Base-by-base conservation (phyloP, 768 basidiomycete genomes). In the Mycena maculata region DNA sequence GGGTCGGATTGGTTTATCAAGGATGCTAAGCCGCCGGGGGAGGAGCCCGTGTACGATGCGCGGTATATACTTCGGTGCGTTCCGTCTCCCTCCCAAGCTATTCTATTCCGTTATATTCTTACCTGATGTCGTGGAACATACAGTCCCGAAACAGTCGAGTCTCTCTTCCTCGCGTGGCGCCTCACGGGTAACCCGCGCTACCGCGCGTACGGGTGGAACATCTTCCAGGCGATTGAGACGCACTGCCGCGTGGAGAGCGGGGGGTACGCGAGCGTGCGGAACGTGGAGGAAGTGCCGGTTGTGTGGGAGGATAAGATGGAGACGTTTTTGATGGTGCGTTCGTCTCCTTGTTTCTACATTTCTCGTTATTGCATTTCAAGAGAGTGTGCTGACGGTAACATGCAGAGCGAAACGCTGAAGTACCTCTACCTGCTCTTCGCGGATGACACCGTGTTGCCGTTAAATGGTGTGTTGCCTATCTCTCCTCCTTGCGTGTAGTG, bases 111-210 rank as follows among this genome's bases (percentile, higher is more conserved):
- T 18, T 33, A 30, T n/a, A 45, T 50, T 38, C 50, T 23, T 56
- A 27, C 31, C 9, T 8, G 28, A 38, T 67, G 20, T 61, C 10
- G 45, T 22, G 30, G 13, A 13, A 27, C 11, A 31, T 25, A 41
- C 69, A 92, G 94, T 15, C 96, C 96, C 2, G 96, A 99, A 81
- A 99, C 96, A 3, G 88, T 96, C 31, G 96, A 99, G 77, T 96
- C 94, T 0, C 88, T 98, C 42, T 97, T 98, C 84, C 81, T 95
- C 44, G 96, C 95, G 0, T 98, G 86, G 78, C 87, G 96, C n/a
- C 82, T 95, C 7, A 97, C 96, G 5, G 95, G 95, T 12, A 90
- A 98, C 73, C 80, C 84, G 25, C 81, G 84, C 20, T 98, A 96
- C 75, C 89, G 96, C 20, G 86, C 90, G 18, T 87, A 89, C 70